Evolutionary conservation across 2,329 filamentous ascomycete genomes (phyloP).

Genomic region (Cladosporium sp.): DNA sequence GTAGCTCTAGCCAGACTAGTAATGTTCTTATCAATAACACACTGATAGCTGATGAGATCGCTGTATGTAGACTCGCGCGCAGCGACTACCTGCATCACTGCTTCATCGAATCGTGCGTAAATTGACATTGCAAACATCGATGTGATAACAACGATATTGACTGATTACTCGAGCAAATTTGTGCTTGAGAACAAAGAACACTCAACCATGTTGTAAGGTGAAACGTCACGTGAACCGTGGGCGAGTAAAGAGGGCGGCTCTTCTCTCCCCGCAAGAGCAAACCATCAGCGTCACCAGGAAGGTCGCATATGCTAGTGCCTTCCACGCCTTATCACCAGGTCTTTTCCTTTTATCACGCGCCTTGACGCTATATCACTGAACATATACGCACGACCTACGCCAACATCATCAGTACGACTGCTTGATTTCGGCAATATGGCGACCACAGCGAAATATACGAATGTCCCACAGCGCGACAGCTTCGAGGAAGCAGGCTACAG

Average conservation of each 20-base stretch:
- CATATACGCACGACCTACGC: neutral
- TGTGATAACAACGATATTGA: no score
- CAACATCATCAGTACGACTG: neutral
- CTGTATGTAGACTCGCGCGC: no score
- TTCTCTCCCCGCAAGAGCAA: neutral
- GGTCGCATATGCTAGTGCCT: neutral
- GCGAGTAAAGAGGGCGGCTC: neutral
- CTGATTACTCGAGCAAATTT: no score
- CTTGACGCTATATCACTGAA: neutral
- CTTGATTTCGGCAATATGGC: constrained; percentile 57
- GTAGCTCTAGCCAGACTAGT: no score
- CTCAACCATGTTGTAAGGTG: no score
- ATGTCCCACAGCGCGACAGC: constrained; percentile 82
- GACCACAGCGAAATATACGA: constrained; percentile 76
- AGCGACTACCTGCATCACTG: no score
- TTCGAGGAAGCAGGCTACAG: constrained; percentile 70
- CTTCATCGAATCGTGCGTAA: no score
- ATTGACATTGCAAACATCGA: no score
- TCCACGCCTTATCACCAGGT: neutral
- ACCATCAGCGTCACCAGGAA: constrained; percentile 13
- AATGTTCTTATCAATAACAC: no score
- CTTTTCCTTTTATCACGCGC: neutral
- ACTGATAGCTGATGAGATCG: no score
- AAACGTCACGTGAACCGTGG: neutral
- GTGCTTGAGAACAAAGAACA: neutral